Evolutionary conservation across 1,139 yeast species (phyloP).

Genomic region (Schizosaccharomyces versatilis): DNA sequence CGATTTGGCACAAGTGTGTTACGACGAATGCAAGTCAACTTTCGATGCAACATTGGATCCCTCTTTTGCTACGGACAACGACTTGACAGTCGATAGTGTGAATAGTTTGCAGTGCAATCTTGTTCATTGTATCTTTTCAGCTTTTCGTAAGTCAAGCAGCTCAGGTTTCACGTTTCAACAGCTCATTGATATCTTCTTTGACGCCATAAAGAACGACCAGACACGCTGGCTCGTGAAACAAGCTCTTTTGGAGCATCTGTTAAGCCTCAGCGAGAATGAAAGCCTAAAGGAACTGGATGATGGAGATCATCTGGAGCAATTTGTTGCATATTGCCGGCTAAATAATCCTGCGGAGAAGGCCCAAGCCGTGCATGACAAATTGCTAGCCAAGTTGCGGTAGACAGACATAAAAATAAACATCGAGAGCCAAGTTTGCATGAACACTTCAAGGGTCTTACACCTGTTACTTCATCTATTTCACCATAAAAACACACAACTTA

Average conservation of each 20-base stretch:
- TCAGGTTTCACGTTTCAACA: neutral
- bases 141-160: neutral
- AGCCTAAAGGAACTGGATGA: no score
- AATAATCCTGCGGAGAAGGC: no score
- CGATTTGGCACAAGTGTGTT: neutral
- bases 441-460: no score
- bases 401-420: no score
- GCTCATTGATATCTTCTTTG: neutral
- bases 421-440: no score
- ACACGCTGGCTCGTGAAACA: neutral
- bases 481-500: no score
- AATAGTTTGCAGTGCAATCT: neutral
- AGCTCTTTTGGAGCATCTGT: neutral
- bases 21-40: neutral
- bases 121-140: neutral
- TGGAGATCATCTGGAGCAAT: no score
- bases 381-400: no score
- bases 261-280: neutral
- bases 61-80: neutral
- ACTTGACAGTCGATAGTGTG: neutral
- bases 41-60: neutral
- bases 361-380: no score
- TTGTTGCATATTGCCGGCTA: no score
- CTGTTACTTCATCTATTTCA: no score
- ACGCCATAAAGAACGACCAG: neutral